phyloP scores from a whole-genome alignment of 305 asterid genomes.

The Solanum aculeatissimum region DNA sequence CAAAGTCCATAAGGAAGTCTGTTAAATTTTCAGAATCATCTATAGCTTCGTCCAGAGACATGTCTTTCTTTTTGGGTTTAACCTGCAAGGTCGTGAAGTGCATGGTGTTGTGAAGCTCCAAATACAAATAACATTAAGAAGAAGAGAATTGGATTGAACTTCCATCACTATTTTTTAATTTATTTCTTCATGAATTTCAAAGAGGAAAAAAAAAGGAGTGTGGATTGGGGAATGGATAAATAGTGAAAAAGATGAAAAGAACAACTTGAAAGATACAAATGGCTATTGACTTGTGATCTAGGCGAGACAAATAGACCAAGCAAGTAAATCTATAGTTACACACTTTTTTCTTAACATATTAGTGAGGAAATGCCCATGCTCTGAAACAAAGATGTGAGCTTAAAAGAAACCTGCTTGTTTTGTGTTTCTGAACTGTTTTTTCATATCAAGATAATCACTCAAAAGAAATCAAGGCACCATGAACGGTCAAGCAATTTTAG shows the following conservation, averaged over 20 bases:
- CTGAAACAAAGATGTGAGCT: neutral
- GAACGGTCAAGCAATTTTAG: neutral
- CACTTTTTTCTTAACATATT: neutral
- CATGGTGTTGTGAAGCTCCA: neutral
- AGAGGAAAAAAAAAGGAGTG: neutral
- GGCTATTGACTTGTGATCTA: neutral
- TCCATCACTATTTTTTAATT: neutral
- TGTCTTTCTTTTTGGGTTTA: slow-evolving; percentile 43
- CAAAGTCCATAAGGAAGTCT: slow-evolving; percentile 93
- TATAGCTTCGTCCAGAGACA: slow-evolving; percentile 85
- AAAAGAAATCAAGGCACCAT: neutral
- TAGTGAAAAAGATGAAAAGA: neutral
- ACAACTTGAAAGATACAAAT: neutral
- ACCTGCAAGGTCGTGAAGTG: slow-evolving; percentile 24
- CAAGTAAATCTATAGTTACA: neutral
- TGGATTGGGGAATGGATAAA: neutral
- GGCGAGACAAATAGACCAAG: neutral
- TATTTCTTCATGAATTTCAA: neutral
- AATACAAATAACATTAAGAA: neutral
- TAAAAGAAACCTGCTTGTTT: neutral
- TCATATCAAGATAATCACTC: neutral
- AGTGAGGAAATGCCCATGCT: neutral
- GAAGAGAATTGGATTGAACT: neutral
- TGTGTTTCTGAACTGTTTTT: neutral
- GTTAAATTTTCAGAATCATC: slow-evolving; percentile 92